These are phyloP conservation scores for Amanita brunnescens DNA, from an alignment of 768 basidiomycete genomes.

Conservation along the genomic window DNA sequence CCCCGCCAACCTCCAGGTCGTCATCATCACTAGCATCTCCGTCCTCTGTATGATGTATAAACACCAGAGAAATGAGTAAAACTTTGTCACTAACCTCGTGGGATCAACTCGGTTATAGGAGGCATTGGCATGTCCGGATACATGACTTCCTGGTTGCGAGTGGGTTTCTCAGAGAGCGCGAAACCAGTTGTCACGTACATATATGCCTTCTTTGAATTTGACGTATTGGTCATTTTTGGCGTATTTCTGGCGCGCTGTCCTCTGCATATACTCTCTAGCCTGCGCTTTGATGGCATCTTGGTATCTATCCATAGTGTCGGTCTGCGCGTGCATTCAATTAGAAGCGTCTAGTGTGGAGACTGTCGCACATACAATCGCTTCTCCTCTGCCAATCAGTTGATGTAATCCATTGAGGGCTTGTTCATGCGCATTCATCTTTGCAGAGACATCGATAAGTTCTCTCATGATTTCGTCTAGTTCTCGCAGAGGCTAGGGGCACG, in stretches of 20 bases:
- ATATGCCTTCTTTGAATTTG: conserved; percentile 56
- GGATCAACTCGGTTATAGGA: conserved; percentile 65
- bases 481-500: conserved; percentile 34
- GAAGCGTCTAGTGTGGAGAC: background rate
- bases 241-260: conserved; percentile 77
- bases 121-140: conserved; percentile 65
- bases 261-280: conserved; percentile 39
- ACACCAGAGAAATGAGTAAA: background rate
- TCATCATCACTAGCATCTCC: conserved; percentile 73
- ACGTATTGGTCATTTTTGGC: conserved; percentile 50
- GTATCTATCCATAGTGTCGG: conserved; percentile 43
- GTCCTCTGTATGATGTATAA: conserved; percentile 42
- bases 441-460: conserved; percentile 55
- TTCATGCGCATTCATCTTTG: conserved; percentile 52
- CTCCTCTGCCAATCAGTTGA: conserved; percentile 45
- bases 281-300: conserved; percentile 31
- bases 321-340: conserved; percentile 25
- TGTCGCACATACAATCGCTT: conserved; percentile 45
- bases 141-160: conserved; percentile 45
- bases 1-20: conserved; percentile 82
- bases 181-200: conserved; percentile 35
- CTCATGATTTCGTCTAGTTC: conserved; percentile 64
- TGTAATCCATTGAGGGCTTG: conserved; percentile 44
- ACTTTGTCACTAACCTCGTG: conserved; percentile 39
- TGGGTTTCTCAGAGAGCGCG: background rate